Percentiles rank a stretch among this genome's conserved stretches.
These are phyloP conservation scores for Pseudoscleropodium purum DNA, from an alignment of 225 moss, liverwort and hornwort species.

Conservation along the genomic window DNA sequence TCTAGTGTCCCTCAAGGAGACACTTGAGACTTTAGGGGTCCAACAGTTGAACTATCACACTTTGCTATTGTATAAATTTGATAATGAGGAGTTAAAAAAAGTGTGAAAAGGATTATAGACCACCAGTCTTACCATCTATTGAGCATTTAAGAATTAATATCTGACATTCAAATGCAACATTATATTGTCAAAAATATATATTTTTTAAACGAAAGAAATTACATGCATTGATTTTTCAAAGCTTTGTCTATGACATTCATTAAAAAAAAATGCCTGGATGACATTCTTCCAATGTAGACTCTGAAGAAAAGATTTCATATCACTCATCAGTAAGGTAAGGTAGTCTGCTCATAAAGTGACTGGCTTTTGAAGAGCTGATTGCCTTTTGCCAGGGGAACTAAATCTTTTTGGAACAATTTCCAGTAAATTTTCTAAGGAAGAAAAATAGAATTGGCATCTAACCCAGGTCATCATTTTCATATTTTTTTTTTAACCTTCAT, in stretches of 20 bases:
- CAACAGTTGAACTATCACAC: background rate
- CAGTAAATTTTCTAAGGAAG: no score
- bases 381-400: no score
- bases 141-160: background rate
- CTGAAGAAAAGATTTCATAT: background rate
- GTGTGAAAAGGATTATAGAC: background rate
- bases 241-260: background rate
- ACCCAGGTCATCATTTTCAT: no score
- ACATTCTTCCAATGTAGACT: background rate
- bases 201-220: no score
- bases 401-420: no score
- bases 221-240: no score
- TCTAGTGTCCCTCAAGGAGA: fast-evolving
- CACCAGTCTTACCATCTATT: background rate
- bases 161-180: background rate
- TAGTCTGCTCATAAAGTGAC: no score
- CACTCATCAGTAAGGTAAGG: no score
- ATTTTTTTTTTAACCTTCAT: no score
- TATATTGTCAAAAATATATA: no score
- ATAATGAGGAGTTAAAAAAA: background rate
- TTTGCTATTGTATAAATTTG: background rate
- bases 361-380: no score
- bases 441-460: no score
- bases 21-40: background rate
- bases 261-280: background rate